These are phyloP conservation scores for Fennellomyces sp. DNA, from an alignment of 371 early-diverging fungal species.

Conservation along the genomic window DNA sequence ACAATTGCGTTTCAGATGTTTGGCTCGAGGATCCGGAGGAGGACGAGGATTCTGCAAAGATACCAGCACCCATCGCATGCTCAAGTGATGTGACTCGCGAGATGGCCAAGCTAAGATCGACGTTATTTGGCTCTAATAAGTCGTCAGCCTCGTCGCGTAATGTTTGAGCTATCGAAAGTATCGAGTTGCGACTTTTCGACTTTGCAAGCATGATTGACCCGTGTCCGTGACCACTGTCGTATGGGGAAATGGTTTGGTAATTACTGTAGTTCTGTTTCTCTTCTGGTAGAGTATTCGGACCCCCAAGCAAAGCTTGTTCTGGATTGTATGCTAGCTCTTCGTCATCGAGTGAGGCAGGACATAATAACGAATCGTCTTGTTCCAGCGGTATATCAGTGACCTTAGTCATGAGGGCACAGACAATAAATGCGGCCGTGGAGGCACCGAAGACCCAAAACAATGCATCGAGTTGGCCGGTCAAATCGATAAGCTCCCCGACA, in stretches of 20 bases:
- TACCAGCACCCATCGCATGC: constrained; percentile 4
- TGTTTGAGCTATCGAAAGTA: constrained; percentile 5
- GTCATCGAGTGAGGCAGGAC: neutral
- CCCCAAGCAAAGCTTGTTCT: neutral
- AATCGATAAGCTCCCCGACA: constrained; percentile 36
- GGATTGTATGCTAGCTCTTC: neutral
- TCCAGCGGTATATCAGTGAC: neutral
- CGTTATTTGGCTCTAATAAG: constrained; percentile 18
- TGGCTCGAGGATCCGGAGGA: too few species aligned
- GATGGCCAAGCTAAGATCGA: constrained; percentile 33
- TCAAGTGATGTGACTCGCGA: constrained; percentile 36
- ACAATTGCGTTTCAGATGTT: neutral
- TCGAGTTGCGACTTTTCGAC: constrained; percentile 2
- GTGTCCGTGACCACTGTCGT: neutral
- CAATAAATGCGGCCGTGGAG: constrained; percentile 25
- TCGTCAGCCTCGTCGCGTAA: constrained; percentile 43
- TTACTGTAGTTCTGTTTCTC: neutral
- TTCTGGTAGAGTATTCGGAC: neutral
- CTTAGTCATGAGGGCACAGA: constrained; percentile 13
- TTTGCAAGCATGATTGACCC: neutral
- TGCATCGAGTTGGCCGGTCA: constrained; percentile 27
- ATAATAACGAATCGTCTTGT: neutral
- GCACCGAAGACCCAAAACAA: constrained; percentile 39
- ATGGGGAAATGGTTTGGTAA: neutral
- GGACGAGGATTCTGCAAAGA: neutral